Base-by-base conservation (phyloP, 192 early-diverging fungal species). In the Gigaspora rosea region DNA sequence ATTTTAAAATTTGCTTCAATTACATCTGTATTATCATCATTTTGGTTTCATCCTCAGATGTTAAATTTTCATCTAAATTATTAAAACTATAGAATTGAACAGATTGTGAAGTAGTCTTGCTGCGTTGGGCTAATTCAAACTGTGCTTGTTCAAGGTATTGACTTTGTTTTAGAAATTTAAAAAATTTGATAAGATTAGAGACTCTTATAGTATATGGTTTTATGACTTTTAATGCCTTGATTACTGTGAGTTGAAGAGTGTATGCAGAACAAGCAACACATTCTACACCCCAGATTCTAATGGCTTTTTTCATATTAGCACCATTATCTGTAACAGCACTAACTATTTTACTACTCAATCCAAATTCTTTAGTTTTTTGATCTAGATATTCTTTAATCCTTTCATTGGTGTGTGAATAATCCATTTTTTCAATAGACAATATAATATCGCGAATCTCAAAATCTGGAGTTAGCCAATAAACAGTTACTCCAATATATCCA, bases 161-260 rank as follows among this genome's bases (percentile, higher is more conserved):
- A 70, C 22, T 51, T 70, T 70, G 0, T 70, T 70, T 70, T 52
- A 3, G 50, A 22, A 22, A 70, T 70, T 12, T 2, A 50, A 70
- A 70, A 70, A 70, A n/a, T n/a, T n/a, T n/a, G 50, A 22, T 69
- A 50, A 36, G 15, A n/a, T n/a, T n/a, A n/a, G n/a, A n/a, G n/a
- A 70, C 10, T 50, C 11, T 8, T 70, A 32, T 70, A 3, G 8
- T 69, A 51, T 69, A 22, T 51, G 22, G 67, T 51, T 69, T 69
- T 50, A 69, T 69, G 11, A 18, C 11, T 52, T 71, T 71, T 5
- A 71, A 56, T 11, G 22, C 22, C 11, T 73, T 12, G 20, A 59
- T 59, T n/a, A 73, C 47, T 73, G 33, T 59, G 18, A 73, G 56
- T 41, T 73, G 52, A 41, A 73, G 35, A 8, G 71, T 73, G 57